These are phyloP conservation scores for Nyssa sinensis DNA, from an alignment of 148 eudicot genomes.

Conservation along the genomic window DNA sequence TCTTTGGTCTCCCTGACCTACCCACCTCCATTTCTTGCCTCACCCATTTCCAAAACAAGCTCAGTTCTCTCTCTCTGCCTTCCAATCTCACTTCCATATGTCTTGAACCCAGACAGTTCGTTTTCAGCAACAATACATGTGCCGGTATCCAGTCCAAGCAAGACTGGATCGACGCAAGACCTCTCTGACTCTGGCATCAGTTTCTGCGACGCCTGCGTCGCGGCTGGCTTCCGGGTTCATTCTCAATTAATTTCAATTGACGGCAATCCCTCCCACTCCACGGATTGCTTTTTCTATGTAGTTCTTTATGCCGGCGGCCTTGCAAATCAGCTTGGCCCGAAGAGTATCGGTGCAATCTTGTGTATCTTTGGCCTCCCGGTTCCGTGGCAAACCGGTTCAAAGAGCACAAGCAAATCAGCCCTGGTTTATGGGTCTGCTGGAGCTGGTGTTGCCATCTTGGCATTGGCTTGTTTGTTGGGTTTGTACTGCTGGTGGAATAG, in stretches of 20 bases:
- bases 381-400: neutral
- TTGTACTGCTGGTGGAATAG: neutral
- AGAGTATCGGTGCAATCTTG: neutral
- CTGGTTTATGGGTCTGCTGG: conserved; percentile 14
- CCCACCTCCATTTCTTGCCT: neutral
- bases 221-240: neutral
- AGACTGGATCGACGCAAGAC: neutral
- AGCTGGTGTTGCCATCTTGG: conserved; percentile 3
- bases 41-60: neutral
- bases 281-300: neutral
- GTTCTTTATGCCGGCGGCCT: conserved; percentile 21
- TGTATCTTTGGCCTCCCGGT: conserved; percentile 14
- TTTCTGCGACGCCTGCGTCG: neutral
- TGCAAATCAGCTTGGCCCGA: conserved; percentile 19
- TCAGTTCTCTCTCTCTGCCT: neutral
- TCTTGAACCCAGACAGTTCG: neutral
- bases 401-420: no score
- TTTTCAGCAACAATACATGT: neutral
- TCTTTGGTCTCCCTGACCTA: neutral
- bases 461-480: neutral
- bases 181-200: neutral
- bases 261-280: neutral
- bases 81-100: neutral
- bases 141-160: neutral
- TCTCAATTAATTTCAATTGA: neutral